Evolutionary conservation across 2,329 filamentous ascomycete species (phyloP).

Genomic region (Colletotrichum shisoi): DNA sequence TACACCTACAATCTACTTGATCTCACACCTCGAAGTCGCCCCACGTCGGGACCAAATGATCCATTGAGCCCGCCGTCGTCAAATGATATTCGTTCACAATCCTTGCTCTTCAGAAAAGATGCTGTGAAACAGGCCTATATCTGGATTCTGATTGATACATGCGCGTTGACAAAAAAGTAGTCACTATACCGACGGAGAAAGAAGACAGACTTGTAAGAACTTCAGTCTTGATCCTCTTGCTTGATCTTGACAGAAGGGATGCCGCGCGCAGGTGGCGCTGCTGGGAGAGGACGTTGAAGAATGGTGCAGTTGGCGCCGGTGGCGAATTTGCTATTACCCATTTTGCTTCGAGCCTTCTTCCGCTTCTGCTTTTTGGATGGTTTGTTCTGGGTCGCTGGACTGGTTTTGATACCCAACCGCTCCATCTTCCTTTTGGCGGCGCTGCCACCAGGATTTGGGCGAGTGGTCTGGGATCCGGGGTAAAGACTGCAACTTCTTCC

Average conservation of each 20-base stretch:
- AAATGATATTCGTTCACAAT: too few species aligned
- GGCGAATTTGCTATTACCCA: neutral
- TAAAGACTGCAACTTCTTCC: neutral
- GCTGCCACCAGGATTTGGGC: neutral
- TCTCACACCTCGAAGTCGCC: too few species aligned
- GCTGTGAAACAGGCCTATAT: too few species aligned
- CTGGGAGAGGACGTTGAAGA: slow-evolving; percentile 6
- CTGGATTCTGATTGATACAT: neutral
- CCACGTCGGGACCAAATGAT: neutral
- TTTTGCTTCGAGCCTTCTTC: neutral
- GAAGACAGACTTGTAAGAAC: too few species aligned
- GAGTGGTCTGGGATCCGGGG: neutral
- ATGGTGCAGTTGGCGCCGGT: slow-evolving; percentile 18
- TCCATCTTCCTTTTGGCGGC: neutral
- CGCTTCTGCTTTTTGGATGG: neutral
- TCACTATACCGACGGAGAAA: neutral
- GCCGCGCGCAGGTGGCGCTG: neutral
- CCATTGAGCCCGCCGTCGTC: too few species aligned
- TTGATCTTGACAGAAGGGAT: neutral
- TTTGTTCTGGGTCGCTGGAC: neutral
- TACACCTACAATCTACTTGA: too few species aligned
- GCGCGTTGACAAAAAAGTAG: neutral
- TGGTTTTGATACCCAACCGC: slow-evolving; percentile 4
- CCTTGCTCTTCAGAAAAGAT: neutral
- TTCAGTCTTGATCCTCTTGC: neutral